Evolutionary conservation across 345 rosid species (phyloP).

Genomic region (Melaleuca quinquenervia): DNA sequence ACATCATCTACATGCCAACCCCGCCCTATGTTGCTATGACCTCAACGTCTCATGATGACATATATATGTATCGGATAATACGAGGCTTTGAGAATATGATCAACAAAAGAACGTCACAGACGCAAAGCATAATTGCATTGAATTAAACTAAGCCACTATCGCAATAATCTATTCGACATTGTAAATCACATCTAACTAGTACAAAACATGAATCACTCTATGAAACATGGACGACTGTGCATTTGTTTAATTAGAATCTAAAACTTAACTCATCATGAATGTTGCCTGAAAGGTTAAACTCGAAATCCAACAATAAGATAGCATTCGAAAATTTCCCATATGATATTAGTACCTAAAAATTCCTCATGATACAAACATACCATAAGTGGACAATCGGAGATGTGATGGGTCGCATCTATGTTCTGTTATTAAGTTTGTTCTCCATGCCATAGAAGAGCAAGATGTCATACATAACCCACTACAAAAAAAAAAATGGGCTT

Average conservation of each 20-base stretch:
- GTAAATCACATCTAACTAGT: not conserved
- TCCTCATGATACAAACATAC: not conserved
- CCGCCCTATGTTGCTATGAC: no score
- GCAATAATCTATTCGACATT: not conserved
- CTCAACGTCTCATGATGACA: no score
- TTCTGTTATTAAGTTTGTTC: not conserved
- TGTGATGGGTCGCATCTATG: not conserved
- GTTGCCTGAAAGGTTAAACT: slow-evolving; percentile 66
- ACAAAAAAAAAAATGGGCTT: no score
- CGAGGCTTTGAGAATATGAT: not conserved
- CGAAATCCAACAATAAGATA: slow-evolving; percentile 64
- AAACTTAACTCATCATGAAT: slow-evolving; percentile 57
- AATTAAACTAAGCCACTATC: not conserved
- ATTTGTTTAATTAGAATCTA: not conserved
- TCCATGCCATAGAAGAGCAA: not conserved
- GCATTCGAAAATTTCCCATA: slow-evolving; percentile 79
- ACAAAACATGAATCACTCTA: not conserved
- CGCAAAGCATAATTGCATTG: not conserved
- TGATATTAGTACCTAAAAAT: slow-evolving; percentile 41
- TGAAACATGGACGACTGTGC: not conserved
- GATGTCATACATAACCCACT: not conserved
- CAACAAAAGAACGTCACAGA: not conserved
- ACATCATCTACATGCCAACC: no score
- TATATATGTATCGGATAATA: no score
- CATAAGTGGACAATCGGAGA: not conserved